Conservation (phyloP, 2,329 filamentous ascomycete species). For the Botryotinia convoluta region DNA sequence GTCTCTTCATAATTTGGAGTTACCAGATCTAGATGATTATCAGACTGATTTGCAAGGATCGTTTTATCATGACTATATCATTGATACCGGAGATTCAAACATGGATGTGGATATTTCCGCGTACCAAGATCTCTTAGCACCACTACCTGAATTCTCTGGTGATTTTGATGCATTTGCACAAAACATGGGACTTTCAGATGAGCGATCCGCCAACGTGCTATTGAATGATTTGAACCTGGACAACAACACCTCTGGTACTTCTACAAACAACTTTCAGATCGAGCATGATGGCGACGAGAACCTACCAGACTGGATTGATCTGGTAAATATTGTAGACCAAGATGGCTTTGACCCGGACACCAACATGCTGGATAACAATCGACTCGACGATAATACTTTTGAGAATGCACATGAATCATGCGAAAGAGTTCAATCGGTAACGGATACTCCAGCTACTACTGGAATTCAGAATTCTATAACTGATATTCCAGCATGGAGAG, state of each 20-base stretch:
- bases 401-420: background rate
- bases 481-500: slow-evolving; percentile 11
- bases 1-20: background rate
- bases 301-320: background rate
- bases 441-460: no score
- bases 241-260: background rate
- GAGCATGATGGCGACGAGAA: background rate
- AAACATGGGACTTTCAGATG: background rate
- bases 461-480: background rate
- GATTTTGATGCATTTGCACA: background rate
- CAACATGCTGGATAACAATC: background rate
- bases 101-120: background rate
- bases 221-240: background rate
- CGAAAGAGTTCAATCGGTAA: background rate
- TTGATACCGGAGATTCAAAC: background rate
- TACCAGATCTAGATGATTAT: background rate
- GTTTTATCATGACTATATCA: background rate
- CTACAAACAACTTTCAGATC: background rate
- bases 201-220: background rate
- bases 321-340: slow-evolving; percentile 6
- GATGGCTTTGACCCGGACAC: background rate
- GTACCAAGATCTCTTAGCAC: background rate
- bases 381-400: background rate
- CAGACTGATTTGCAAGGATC: background rate
- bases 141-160: background rate